Conservation (phyloP, 768 basidiomycete species). For the Roridomyces roridus region DNA sequence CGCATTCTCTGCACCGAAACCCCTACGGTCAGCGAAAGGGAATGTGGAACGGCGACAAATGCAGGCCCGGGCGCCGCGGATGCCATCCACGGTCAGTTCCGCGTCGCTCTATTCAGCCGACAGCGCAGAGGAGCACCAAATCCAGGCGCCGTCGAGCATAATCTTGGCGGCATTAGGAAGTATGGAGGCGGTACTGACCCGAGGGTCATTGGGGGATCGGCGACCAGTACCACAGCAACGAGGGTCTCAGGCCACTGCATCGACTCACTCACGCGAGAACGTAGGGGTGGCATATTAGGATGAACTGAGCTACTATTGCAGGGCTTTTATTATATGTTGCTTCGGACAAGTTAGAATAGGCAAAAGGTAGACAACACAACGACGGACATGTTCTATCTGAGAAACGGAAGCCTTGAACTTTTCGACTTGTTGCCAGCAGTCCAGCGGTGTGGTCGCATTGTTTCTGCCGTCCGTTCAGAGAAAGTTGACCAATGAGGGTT, state of each 20-base stretch:
- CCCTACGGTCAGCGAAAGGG: conserved; percentile 8
- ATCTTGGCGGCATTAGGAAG: conserved; percentile 26
- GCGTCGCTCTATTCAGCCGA: conserved; percentile 43
- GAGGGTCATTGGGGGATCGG: conserved; percentile 16
- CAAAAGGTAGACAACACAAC: neutral
- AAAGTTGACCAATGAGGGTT: neutral
- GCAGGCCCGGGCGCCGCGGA: conserved; percentile 23
- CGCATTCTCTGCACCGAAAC: conserved; percentile 8
- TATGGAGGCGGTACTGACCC: conserved; percentile 19
- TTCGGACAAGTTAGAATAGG: conserved; percentile 33
- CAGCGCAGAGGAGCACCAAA: conserved; percentile 42
- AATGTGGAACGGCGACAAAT: neutral
- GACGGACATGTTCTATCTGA: conserved; percentile 68
- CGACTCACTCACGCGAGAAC: conserved; percentile 20
- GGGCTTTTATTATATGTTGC: conserved; percentile 70
- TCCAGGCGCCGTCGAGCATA: conserved; percentile 31
- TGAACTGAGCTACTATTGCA: conserved; percentile 42
- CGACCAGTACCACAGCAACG: neutral
- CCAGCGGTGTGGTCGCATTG: conserved; percentile 57
- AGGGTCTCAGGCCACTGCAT: conserved; percentile 21
- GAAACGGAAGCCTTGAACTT: conserved; percentile 75
- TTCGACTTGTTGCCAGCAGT: conserved; percentile 78
- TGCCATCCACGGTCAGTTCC: conserved; percentile 37
- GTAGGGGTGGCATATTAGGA: conserved; percentile 12
- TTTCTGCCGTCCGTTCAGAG: conserved; percentile 40